These are phyloP conservation scores for Ceratocystiopsis minuta DNA, from an alignment of 2,329 filamentous ascomycete genomes.

Conservation along the genomic window DNA sequence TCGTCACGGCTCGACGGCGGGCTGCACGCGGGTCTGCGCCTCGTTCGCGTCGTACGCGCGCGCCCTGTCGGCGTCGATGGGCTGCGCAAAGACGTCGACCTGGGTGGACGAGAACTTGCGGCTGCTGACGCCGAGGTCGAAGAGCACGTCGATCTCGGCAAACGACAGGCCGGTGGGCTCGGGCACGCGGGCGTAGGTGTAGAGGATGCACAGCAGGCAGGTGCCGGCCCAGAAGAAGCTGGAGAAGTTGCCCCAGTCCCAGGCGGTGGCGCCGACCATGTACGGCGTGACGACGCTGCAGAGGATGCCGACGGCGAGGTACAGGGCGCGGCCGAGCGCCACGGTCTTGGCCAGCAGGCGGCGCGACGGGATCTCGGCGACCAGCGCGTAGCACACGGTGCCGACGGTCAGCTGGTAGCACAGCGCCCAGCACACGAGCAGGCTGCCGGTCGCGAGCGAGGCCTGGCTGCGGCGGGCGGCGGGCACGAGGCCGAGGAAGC, in stretches of 20 bases:
- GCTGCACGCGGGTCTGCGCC: too few species aligned
- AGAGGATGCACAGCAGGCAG: slow-evolving; percentile 65
- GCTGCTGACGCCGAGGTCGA: slow-evolving; percentile 54
- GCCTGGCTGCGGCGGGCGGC: too few species aligned
- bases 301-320: slow-evolving; percentile 64
- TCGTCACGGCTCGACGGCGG: too few species aligned
- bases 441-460: slow-evolving; percentile 54
- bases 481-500: slow-evolving; percentile 57
- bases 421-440: slow-evolving; percentile 71
- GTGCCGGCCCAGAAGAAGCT: slow-evolving; percentile 80
- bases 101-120: slow-evolving; percentile 49
- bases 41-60: too few species aligned
- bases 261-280: slow-evolving; percentile 75
- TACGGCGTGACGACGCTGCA: slow-evolving; percentile 72
- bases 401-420: slow-evolving; percentile 77
- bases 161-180: slow-evolving; percentile 68
- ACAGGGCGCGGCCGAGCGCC: slow-evolving; percentile 9
- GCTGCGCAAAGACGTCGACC: slow-evolving; percentile 31
- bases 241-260: slow-evolving; percentile 76
- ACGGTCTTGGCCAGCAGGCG: slow-evolving; percentile 77
- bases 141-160: slow-evolving; percentile 71
- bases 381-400: slow-evolving; percentile 77
- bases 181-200: slow-evolving; percentile 64
- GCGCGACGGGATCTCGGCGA: slow-evolving; percentile 66
- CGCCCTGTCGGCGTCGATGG: too few species aligned